Evolutionary conservation across 495 filamentous ascomycete genomes (phyloP).

Genomic region (Cetradonia linearis): DNA sequence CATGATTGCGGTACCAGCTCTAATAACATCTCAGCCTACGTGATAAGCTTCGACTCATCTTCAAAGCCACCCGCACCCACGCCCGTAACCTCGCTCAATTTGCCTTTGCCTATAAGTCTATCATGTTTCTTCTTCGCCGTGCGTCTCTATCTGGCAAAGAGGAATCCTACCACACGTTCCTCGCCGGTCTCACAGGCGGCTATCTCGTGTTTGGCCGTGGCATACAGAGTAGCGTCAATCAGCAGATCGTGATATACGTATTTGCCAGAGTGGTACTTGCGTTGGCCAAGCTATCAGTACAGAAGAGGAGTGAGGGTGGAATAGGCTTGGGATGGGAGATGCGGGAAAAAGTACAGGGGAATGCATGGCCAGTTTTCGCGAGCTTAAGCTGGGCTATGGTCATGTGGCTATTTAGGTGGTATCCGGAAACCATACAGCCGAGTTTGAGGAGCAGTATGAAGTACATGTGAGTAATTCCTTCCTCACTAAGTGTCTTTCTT

Average conservation of each 20-base stretch:
- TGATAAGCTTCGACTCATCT: constrained; percentile 65
- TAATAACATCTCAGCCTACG: constrained; percentile 44
- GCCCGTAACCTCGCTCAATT: constrained; percentile 86
- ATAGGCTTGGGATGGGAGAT: constrained; percentile 36
- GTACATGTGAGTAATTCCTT: constrained; percentile 69
- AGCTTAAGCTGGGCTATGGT: constrained; percentile 78
- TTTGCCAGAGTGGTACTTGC: constrained; percentile 85
- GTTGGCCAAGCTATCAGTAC: constrained; percentile 68
- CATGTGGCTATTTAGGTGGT: constrained; percentile 91
- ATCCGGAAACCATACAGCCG: constrained; percentile 78
- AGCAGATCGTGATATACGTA: constrained; percentile 97
- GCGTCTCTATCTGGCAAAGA: constrained; percentile 50
- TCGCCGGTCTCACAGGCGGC: constrained; percentile 84
- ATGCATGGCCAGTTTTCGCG: constrained; percentile 88
- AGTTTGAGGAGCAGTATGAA: constrained; percentile 94
- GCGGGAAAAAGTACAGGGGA: constrained; percentile 45
- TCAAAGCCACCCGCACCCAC: constrained; percentile 80
- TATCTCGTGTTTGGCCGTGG: constrained; percentile 87
- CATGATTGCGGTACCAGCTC: background rate
- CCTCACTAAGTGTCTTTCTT: background rate
- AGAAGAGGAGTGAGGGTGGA: constrained; percentile 41
- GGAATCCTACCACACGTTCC: constrained; percentile 69
- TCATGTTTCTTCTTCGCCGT: constrained; percentile 60
- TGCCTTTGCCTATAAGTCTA: constrained; percentile 76
- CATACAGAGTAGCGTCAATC: constrained; percentile 69